A percentile compares a stretch with the other conserved stretches of the same genome.
phyloP scores from a whole-genome alignment of 2,329 filamentous ascomycete genomes.

The Neofusicoccum parvum region DNA sequence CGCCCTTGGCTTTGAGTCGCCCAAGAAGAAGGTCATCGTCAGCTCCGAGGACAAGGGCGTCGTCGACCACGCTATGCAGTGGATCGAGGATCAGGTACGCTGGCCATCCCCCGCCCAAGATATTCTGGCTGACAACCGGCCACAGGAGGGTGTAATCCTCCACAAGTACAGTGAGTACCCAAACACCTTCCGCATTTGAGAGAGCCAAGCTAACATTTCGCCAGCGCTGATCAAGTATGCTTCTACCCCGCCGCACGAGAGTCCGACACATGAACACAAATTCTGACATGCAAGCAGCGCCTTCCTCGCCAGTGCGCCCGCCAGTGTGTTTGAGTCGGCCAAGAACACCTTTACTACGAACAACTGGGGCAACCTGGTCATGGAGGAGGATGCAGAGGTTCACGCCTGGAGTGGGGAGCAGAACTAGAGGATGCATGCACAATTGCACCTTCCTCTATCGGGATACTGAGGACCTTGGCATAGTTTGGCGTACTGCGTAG shows the following conservation, averaged over 20 bases:
- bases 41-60: conserved; percentile 71
- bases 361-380: conserved; percentile 60
- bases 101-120: not conserved
- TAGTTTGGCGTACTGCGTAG: too few species aligned
- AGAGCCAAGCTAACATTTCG: conserved; percentile 24
- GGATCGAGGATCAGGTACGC: conserved; percentile 65
- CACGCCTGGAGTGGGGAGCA: conserved; percentile 24
- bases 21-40: conserved; percentile 74
- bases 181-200: not conserved
- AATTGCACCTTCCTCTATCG: not conserved
- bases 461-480: not conserved
- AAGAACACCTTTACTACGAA: conserved; percentile 55
- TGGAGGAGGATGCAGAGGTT: conserved; percentile 79
- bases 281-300: conserved; percentile 55
- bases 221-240: conserved; percentile 47
- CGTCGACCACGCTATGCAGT: conserved; percentile 70
- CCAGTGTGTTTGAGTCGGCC: conserved; percentile 68
- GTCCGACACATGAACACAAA: not conserved
- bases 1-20: conserved; percentile 58
- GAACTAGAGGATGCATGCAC: not conserved
- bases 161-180: conserved; percentile 72
- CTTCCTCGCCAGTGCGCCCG: conserved; percentile 74
- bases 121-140: not conserved
- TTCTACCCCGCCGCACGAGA: conserved; percentile 22
- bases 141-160: conserved; percentile 70